phyloP scores from a whole-genome alignment of 1,284 basidiomycete species.

The Binderoboletus segoi region DNA sequence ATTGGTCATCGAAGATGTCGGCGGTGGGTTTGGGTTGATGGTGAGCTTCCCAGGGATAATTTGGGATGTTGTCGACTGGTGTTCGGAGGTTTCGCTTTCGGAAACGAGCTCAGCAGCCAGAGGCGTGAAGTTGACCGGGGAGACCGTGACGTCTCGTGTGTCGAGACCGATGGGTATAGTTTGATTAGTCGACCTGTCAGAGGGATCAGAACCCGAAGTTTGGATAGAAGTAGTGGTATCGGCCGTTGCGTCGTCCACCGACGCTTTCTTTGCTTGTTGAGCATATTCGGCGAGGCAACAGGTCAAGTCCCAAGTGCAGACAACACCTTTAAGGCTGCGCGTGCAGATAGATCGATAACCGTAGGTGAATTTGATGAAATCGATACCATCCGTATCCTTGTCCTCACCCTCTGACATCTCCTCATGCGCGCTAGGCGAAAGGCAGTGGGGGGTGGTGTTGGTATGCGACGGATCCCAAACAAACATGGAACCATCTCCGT shows the following conservation, averaged over 20 bases:
- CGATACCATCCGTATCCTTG: conserved; percentile 6
- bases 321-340: conserved; percentile 16
- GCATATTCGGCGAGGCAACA: conserved; percentile 14
- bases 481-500: conserved; percentile 21
- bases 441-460: conserved; percentile 8
- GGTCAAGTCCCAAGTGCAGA: conserved; percentile 25
- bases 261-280: not conserved
- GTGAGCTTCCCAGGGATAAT: no score
- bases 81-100: not conserved
- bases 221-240: not conserved
- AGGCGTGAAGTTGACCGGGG: not conserved
- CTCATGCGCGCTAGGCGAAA: not conserved
- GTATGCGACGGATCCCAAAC: conserved; percentile 22
- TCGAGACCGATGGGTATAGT: not conserved
- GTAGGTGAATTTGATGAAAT: conserved; percentile 21
- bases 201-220: not conserved
- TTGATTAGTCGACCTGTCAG: not conserved
- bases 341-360: conserved; percentile 10
- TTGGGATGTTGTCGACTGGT: not conserved
- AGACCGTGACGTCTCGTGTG: not conserved
- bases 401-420: not conserved
- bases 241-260: not conserved
- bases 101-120: not conserved
- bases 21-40: not conserved
- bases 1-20: not conserved